Percentiles rank a stretch among this genome's conserved stretches.
These are phyloP conservation scores for Sporothrix mexicana DNA, from an alignment of 2,329 filamentous ascomycete species.

Conservation along the genomic window DNA sequence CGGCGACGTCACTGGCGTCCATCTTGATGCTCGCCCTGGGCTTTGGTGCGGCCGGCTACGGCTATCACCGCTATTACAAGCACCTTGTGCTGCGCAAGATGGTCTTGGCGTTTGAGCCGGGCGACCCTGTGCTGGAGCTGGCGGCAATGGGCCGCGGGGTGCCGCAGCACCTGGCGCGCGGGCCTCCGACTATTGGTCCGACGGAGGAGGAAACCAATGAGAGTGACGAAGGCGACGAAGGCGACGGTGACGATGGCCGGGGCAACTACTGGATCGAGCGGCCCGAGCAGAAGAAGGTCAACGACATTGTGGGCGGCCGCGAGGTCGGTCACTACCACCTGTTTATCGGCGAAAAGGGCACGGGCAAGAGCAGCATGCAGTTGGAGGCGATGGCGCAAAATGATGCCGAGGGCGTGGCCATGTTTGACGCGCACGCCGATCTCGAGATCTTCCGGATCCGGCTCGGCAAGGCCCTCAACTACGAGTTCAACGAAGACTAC, in stretches of 20 bases:
- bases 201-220: constrained; percentile 37
- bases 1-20: constrained; percentile 76
- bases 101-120: constrained; percentile 86
- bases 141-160: constrained; percentile 69
- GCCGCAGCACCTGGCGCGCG: constrained; percentile 45
- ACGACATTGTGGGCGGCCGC: constrained; percentile 79
- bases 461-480: constrained; percentile 91
- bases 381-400: constrained; percentile 93
- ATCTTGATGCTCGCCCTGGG: constrained; percentile 72
- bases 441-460: constrained; percentile 93
- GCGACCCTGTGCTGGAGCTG: constrained; percentile 85
- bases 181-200: not conserved
- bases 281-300: constrained; percentile 79
- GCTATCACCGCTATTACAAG: constrained; percentile 87
- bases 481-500: constrained; percentile 97
- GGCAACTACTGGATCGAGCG: constrained; percentile 78
- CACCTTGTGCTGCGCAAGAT: constrained; percentile 90
- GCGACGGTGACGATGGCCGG: constrained; percentile 1
- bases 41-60: constrained; percentile 71
- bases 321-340: constrained; percentile 85
- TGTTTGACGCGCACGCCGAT: constrained; percentile 96
- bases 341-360: constrained; percentile 92
- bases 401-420: constrained; percentile 84
- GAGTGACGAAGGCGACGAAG: constrained; percentile 43
- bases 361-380: constrained; percentile 95